Evolutionary conservation across 1,284 basidiomycete species (phyloP), one percentile per base, ranked within the genome.

Genomic region (Tremellales sp.): DNA sequence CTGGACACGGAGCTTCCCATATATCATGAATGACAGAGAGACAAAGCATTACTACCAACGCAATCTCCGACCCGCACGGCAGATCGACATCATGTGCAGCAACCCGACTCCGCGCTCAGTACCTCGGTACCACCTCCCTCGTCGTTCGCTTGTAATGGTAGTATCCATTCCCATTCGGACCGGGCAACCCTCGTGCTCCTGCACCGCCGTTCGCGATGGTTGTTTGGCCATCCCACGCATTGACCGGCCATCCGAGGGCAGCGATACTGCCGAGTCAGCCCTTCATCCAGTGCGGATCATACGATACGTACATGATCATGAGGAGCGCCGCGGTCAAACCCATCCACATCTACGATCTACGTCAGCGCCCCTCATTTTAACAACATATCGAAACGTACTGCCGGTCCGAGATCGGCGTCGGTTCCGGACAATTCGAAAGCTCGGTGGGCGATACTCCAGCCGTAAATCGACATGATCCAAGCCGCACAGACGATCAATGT

Each of bases 101-200:
- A 44, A 31, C 29, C 15, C 13, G 15, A 36, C 15, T 4, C 21
- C 15, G 5, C 26, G 10, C 35, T 46, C 40, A 57, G 33, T 64
- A 57, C 44, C 58, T 43, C 8, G 65, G 65, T 1, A 68, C 63
- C 6, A 71, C 56, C 53, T 70, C 66, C 42, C 72, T 57, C 8
- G 67, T 70, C 8, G 69, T 70, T 35, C 68, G 55, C 49, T 69
- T 69, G 57, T 74, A 72, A 46, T 70, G 70, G 43, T 70, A 74
- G 51, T 72, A 73, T n/a, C 67, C 67, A 48, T 69, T 56, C 4
- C 46, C 53, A 12, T 53, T 48, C 2, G 56, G 49, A 10, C 43
- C 53, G 12, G 65, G 66, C 3, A 64, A 33, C 22, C 63, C 65
- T 47, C 59, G 31, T 10, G 52, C 59, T 10, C 58, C 64, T 3